A percentile compares a stretch with the other conserved stretches of the same genome.
Evolutionary conservation across 352 stramenopile genomes (phyloP).

Genomic region (Phytophthora pinifolia): DNA sequence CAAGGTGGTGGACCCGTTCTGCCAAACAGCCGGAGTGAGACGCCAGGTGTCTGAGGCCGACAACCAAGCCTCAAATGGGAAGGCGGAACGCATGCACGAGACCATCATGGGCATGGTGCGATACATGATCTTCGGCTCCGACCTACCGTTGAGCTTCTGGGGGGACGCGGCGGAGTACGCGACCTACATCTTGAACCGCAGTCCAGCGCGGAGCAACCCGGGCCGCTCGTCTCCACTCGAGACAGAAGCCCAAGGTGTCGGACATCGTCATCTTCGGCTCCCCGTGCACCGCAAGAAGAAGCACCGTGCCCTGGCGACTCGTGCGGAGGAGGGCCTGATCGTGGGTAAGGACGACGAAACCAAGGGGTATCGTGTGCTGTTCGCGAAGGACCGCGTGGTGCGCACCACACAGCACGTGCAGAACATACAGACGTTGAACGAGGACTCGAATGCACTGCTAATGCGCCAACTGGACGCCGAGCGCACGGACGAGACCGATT

Average conservation of each 20-base stretch:
- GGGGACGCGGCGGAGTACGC: constrained; percentile 25
- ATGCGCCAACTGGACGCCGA: neutral
- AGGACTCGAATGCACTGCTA: neutral
- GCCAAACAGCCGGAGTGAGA: neutral
- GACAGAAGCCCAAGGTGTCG: neutral
- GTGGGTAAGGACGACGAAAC: constrained; percentile 9
- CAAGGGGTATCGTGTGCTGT: constrained; percentile 11
- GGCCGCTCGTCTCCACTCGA: constrained; percentile 5
- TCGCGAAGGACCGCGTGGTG: constrained; percentile 3
- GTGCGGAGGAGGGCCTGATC: constrained; percentile 1
- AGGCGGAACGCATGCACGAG: constrained; percentile 10
- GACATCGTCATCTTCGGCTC: constrained; percentile 14
- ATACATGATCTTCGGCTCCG: constrained; percentile 26
- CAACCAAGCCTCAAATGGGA: constrained; percentile 2
- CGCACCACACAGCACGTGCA: constrained; percentile 6
- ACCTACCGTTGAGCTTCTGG: constrained; percentile 24
- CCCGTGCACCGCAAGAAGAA: neutral
- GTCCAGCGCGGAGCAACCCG: constrained; percentile 20
- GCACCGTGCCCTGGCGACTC: neutral
- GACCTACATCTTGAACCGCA: constrained; percentile 26
- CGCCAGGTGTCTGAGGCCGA: neutral
- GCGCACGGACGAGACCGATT: too few relatives aligned
- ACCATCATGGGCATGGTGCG: constrained; percentile 19
- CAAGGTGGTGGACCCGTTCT: neutral
- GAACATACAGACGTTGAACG: constrained; percentile 1